These are phyloP conservation scores for Hypoxylon lienhwacheense DNA, from an alignment of 495 filamentous ascomycete species.

Conservation along the genomic window DNA sequence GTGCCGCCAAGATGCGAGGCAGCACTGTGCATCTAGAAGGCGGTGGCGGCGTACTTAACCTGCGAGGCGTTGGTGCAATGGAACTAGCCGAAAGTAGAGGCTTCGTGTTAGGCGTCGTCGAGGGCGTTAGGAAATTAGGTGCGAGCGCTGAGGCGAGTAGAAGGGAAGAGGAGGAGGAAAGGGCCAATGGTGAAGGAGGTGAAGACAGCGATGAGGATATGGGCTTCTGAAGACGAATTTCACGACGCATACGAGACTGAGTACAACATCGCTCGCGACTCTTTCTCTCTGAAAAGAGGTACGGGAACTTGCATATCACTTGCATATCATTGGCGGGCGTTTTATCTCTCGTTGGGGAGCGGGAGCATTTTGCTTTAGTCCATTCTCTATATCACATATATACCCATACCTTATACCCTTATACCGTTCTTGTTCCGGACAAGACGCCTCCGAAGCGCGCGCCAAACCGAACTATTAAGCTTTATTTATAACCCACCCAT, in stretches of 20 bases:
- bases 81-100: constrained; percentile 85
- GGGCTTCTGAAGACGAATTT: constrained; percentile 39
- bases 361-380: background rate
- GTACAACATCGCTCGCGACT: constrained; percentile 4
- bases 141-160: constrained; percentile 58
- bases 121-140: constrained; percentile 75
- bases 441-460: background rate
- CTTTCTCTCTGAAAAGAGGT: no score
- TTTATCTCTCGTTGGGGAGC: background rate
- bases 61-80: constrained; percentile 88
- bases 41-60: constrained; percentile 67
- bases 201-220: constrained; percentile 56
- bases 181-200: constrained; percentile 37
- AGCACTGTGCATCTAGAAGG: constrained; percentile 71
- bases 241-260: constrained; percentile 4
- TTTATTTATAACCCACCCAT: background rate
- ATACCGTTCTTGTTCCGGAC: background rate
- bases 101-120: constrained; percentile 83
- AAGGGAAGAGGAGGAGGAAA: constrained; percentile 57
- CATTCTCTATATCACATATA: constrained; percentile 3
- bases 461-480: background rate
- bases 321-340: constrained; percentile 15
- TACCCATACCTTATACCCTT: constrained; percentile 4
- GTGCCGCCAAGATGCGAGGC: constrained; percentile 84
- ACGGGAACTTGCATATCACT: background rate